Evolutionary conservation across 768 basidiomycete species (phyloP), one percentile per base, ranked within the genome.

Genomic region (Cystobasidiopsis lactophilus): DNA sequence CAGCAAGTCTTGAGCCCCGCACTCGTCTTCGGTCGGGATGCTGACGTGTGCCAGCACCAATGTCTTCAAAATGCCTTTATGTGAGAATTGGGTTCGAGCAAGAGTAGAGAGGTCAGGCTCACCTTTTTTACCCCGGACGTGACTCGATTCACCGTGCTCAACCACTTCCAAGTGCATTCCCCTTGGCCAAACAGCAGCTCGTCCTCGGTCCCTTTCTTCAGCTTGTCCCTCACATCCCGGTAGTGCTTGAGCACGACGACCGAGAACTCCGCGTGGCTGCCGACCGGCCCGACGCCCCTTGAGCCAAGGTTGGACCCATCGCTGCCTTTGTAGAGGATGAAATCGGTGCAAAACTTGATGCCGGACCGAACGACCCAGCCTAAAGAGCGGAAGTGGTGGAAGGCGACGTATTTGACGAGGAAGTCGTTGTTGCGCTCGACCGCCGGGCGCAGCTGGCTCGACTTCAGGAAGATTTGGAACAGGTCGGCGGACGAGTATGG

Each of bases 101-200:
- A 26, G 31, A 45, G 13, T 35, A 24, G 21, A 43, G 21, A 7
- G 16, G 19, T 7, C n/a, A 14, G 53, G 13, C 66, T 31, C 21
- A 85, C 91, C 77, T 98, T 98, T 68, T 88, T 85, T 3, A 96
- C 91, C 64, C 93, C 86, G 0, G 85, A 79, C 65, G 91, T 95
- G 13, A 95, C 91, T 35, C 93, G 77, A 64, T 93, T 96, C 56
- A 98, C 75, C 1, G 93, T 98, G 67, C 85, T 86, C 27, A 98
- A 74, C 89, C 88, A 95, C 13, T 83, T 75, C 93, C 93, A 98
- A 10, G 79, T 71, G 62, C 84, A 62, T 44, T 59, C 54, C 49
- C 64, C 62, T n/a, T 62, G 64, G 40, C 56, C 57, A 21, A 61
- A 58, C 27, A 51, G 58, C 10, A 52, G 41, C 14, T 54, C 49